Conservation (phyloP, 2,329 filamentous ascomycete genomes). For the Colletotrichum lupini region DNA sequence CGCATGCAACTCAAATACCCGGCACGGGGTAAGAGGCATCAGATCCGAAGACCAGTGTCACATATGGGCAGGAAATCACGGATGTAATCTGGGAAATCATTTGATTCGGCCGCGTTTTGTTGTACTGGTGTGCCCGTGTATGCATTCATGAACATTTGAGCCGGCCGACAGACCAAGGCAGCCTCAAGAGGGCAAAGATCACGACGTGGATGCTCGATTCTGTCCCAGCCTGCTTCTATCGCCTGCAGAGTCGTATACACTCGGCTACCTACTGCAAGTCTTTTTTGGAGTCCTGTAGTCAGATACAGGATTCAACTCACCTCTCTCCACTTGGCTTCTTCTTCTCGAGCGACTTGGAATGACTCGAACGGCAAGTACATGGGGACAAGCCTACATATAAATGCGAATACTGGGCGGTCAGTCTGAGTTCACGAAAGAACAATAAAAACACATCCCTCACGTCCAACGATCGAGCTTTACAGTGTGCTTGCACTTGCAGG, state of each 20-base stretch:
- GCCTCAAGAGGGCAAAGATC: not conserved
- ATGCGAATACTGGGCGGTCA: too few relatives aligned
- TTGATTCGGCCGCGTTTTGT: not conserved
- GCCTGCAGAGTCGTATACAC: not conserved
- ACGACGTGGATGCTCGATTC: not conserved
- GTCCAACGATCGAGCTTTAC: too few relatives aligned
- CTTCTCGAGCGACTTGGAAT: not conserved
- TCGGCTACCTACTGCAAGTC: not conserved
- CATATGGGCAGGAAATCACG: not conserved
- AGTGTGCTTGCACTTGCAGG: too few relatives aligned
- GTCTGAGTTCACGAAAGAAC: too few relatives aligned
- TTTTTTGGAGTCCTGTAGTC: not conserved
- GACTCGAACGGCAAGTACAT: too few relatives aligned
- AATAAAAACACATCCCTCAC: too few relatives aligned
- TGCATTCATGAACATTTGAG: not conserved
- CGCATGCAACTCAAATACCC: not conserved
- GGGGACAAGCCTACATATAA: too few relatives aligned
- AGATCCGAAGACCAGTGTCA: not conserved
- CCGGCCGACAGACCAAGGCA: not conserved
- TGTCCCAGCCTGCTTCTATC: not conserved
- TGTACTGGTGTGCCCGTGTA: not conserved
- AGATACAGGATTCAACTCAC: not conserved
- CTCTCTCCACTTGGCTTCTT: not conserved
- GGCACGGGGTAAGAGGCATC: not conserved
- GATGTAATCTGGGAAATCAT: not conserved